These are phyloP conservation scores for Bjerkandera adusta DNA, from an alignment of 1,284 basidiomycete genomes.

Conservation along the genomic window DNA sequence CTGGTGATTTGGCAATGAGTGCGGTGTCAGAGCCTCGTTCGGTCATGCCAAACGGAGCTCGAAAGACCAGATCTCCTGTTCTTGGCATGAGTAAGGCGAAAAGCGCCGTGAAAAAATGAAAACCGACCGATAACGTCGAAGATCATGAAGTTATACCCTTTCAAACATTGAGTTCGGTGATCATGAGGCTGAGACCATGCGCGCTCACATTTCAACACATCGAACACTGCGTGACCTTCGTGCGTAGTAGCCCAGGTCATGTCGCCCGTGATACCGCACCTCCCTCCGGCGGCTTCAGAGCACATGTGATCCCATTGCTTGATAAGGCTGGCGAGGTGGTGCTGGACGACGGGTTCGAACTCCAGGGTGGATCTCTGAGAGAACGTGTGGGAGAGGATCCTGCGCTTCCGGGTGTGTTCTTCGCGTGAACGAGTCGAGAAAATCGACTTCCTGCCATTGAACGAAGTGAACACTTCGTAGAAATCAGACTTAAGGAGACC, in stretches of 20 bases:
- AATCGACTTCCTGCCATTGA: conserved; percentile 33
- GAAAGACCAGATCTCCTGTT: conserved; percentile 70
- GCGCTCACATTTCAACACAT: conserved; percentile 55
- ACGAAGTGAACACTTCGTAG: conserved; percentile 45
- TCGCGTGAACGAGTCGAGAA: conserved; percentile 79
- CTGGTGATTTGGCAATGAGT: conserved; percentile 39
- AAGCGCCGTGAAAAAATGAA: background rate
- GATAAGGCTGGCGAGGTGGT: conserved; percentile 56
- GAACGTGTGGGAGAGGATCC: conserved; percentile 82
- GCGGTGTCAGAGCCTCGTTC: conserved; percentile 70
- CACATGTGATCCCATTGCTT: conserved; percentile 71
- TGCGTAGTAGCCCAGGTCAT: conserved; percentile 52
- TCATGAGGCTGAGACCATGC: background rate
- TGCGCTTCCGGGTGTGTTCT: conserved; percentile 84
- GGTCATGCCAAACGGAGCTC: conserved; percentile 86
- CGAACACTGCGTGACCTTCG: conserved; percentile 61
- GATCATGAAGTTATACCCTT: conserved; percentile 65
- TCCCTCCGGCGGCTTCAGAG: conserved; percentile 35
- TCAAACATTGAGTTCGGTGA: conserved; percentile 18
- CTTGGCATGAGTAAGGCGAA: background rate
- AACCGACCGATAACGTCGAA: conserved; percentile 73
- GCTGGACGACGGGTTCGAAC: conserved; percentile 70
- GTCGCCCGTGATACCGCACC: conserved; percentile 50
- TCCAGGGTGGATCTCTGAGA: conserved; percentile 75
- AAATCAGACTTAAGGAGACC: conserved; percentile 36